Conservation (phyloP, 441 rosid species). For the Flueggea neowawraea region DNA sequence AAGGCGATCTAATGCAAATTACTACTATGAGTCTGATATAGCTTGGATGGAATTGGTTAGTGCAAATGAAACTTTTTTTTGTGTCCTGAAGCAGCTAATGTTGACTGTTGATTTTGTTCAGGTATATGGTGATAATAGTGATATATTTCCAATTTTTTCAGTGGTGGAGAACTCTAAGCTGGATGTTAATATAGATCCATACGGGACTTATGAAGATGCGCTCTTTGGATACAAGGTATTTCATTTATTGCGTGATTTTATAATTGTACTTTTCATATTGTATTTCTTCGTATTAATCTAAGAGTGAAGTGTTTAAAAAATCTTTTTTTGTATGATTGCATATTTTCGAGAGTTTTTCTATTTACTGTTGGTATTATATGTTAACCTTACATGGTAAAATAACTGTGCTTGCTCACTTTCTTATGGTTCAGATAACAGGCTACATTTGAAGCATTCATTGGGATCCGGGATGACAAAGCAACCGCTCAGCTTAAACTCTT, state of each 20-base stretch:
- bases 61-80: conserved; percentile 1
- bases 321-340: too few relatives aligned
- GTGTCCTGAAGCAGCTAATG: neutral
- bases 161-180: conserved; percentile 72
- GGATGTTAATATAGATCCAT: conserved; percentile 95
- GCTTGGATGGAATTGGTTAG: conserved; percentile 99
- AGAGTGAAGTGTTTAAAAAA: too few relatives aligned
- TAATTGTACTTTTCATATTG: neutral
- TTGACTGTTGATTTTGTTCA: neutral
- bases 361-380: too few relatives aligned
- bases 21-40: conserved; percentile 87
- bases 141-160: neutral
- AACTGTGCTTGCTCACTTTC: too few relatives aligned
- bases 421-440: conserved; percentile 37
- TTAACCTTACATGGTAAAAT: too few relatives aligned
- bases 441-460: conserved; percentile 85
- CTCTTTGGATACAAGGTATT: conserved; percentile 88
- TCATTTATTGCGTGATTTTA: conserved; percentile 4
- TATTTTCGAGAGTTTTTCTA: too few relatives aligned
- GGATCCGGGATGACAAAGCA: conserved; percentile 81
- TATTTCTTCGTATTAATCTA: too few relatives aligned
- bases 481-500: conserved; percentile 86
- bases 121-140: neutral
- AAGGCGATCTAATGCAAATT: too few relatives aligned
- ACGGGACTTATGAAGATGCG: conserved; percentile 89